Percentiles rank a stretch among this genome's conserved stretches.
phyloP scores from a whole-genome alignment of 345 rosid genomes.

The Eucalyptus viminalis region DNA sequence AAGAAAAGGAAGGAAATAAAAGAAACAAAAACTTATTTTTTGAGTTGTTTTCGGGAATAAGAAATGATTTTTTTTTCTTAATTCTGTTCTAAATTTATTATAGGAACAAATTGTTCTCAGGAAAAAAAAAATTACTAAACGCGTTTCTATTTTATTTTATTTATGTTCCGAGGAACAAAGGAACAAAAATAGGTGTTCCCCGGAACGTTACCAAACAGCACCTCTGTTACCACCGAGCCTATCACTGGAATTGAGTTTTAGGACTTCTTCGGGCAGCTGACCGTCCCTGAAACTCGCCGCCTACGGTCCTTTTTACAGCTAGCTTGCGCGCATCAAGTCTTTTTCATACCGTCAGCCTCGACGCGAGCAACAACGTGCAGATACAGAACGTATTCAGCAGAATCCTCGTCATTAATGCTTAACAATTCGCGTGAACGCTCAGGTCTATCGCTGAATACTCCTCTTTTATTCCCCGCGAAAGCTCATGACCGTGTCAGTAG shows the following conservation, averaged over 20 bases:
- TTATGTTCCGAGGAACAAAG: too few relatives aligned
- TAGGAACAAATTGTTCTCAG: too few relatives aligned
- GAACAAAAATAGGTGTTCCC: too few relatives aligned
- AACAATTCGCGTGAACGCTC: neutral
- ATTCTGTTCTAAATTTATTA: too few relatives aligned
- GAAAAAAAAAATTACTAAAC: too few relatives aligned
- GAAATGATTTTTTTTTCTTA: too few relatives aligned
- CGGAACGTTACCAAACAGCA: too few relatives aligned
- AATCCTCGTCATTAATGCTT: neutral
- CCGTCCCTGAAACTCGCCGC: neutral
- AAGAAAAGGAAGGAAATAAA: too few relatives aligned
- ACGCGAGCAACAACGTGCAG: neutral
- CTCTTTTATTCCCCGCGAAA: neutral
- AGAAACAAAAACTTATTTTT: too few relatives aligned
- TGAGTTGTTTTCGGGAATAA: too few relatives aligned
- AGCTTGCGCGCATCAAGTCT: neutral
- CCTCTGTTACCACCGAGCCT: neutral
- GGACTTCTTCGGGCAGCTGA: neutral
- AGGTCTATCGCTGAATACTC: neutral
- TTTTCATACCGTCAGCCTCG: neutral
- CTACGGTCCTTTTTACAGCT: neutral
- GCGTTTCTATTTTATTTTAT: too few relatives aligned
- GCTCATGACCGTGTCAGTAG: neutral
- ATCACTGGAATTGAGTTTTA: neutral
- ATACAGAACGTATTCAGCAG: neutral